Evolutionary conservation across 805 yeast genomes (phyloP), one percentile per base, ranked within the genome.

Genomic region (Kluyveromyces nonfermentans): DNA sequence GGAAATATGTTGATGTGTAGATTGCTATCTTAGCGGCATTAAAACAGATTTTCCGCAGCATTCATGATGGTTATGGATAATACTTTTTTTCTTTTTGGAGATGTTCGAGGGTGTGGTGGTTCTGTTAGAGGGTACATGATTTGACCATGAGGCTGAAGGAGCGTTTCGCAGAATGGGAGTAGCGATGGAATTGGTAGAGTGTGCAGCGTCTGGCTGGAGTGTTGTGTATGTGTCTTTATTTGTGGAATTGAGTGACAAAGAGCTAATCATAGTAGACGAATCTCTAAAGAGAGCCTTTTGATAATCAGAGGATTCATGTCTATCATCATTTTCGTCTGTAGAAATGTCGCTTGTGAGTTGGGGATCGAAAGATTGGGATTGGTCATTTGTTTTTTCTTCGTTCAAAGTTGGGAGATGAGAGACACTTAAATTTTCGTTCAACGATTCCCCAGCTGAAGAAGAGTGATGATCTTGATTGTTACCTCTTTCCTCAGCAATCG

Each of bases 401-500:
- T 37, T 34, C 17, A 46, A 34, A 3, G 49, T 46, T n/a, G 46
- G 46, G 10, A 17, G 22, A 21, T 22, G 19, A 38, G 22, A n/a
- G 30, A 25, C 12, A 14, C 12, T 25, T 14, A 25, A 14, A 6
- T 25, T 25, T 14, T 25, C 33, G 14, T 33, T 41, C 18, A 38
- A 25, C 8, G 42, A 40, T 19, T 32, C 37, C 3, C 31, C 17
- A 7, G n/a, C 43, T 8, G 38, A 33, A 14, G 14, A 17, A 14
- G 35, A 30, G 12, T 12, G 22, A 16, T 35, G 30, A 25, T 25
- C 31, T 4, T 33, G 34, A 14, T 33, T 38, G 21, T 28, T 17
- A 12, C 12, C 33, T 33, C 31, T 34, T 17, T 38, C 40, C 20
- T 46, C 47, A 1, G 58, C 62, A 44, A 57, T 55, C n/a, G 56